These are phyloP conservation scores for Cryptococcus deneoformans DNA, from an alignment of 1,284 basidiomycete genomes.

Conservation along the genomic window DNA sequence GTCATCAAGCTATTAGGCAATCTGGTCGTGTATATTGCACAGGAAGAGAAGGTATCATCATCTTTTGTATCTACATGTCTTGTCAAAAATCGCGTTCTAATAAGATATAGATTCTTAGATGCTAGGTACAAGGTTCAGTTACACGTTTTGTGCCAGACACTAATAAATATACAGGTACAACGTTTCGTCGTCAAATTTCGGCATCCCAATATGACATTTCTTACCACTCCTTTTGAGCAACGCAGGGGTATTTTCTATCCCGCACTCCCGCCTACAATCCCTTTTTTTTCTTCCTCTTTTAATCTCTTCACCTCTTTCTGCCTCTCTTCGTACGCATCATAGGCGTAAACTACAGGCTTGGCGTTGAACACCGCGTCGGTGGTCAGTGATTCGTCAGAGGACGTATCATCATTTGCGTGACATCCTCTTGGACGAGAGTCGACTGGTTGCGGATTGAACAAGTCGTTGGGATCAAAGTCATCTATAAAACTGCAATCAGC, in stretches of 20 bases:
- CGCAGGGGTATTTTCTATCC: neutral
- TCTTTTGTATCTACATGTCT: too few species aligned
- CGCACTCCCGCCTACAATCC: neutral
- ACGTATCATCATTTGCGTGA: constrained; percentile 2
- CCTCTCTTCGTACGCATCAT: constrained; percentile 48
- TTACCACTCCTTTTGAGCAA: too few species aligned
- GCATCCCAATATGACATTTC: too few species aligned
- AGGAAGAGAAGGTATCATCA: too few species aligned
- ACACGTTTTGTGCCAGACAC: too few species aligned
- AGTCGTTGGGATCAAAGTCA: constrained; percentile 46
- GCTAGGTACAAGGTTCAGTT: too few species aligned
- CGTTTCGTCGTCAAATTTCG: too few species aligned
- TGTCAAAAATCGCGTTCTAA: too few species aligned
- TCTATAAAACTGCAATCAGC: constrained; percentile 10
- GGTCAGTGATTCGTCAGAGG: constrained; percentile 25
- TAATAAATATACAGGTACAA: too few species aligned
- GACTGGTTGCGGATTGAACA: constrained; percentile 26
- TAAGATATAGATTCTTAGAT: too few species aligned
- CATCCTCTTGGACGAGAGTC: constrained; percentile 7
- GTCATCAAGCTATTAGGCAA: too few species aligned
- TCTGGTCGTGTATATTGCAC: too few species aligned
- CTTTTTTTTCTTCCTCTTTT: constrained; percentile 9
- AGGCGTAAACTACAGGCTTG: constrained; percentile 44
- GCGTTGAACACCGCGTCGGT: constrained; percentile 30
- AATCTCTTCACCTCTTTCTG: constrained; percentile 18